Base-by-base conservation (phyloP, 2,329 filamentous ascomycete genomes). In the Microascus cirrosus region DNA sequence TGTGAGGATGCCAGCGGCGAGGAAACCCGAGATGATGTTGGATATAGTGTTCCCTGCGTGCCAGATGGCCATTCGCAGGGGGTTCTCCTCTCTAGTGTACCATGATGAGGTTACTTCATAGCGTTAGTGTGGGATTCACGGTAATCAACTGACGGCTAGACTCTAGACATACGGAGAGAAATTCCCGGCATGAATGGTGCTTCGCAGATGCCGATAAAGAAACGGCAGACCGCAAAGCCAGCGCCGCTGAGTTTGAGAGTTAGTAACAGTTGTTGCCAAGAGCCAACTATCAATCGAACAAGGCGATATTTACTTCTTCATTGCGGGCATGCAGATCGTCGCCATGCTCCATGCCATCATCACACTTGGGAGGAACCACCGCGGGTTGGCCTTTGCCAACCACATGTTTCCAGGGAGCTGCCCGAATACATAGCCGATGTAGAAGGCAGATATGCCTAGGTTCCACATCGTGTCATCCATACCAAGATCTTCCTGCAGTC, bases 101-200 rank as follows among this genome's bases (percentile, higher is more conserved):
- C 73, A 76, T 4, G 72, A 73, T 1, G 72, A 74, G 13, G 69
- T 71, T 62, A 73, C 63, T 64, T 20, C 15, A 5, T 24, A 13
- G n/a, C n/a, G 45, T 24, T 50, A 24, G 20, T 8, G 24, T 11
- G 5, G 45, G 22, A 18, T n/a, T 24, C 45, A 8, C 6, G n/a
- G 8, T 8, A 4, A 2, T 12, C 2, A 22, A 10, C 6, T 50
- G 11, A 20, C 4, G 12, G 6, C 8, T 24, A 12, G 45, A 20
- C 7, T 42, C 0, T 42, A 2, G n/a, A 58, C 62, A 61, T 60
- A 66, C 63, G 71, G 34, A 77, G 73, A 5, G 77, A 69, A 0
- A 74, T 72, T 18, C 76, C 77, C 0, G 77, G 77, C 53, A 77
- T 73, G 65, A 78, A 78, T 2, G 66, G 67, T 3, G 65, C 67